These are phyloP conservation scores for Artemisia tridentata DNA, from an alignment of 129 eudicot species.

Conservation along the genomic window DNA sequence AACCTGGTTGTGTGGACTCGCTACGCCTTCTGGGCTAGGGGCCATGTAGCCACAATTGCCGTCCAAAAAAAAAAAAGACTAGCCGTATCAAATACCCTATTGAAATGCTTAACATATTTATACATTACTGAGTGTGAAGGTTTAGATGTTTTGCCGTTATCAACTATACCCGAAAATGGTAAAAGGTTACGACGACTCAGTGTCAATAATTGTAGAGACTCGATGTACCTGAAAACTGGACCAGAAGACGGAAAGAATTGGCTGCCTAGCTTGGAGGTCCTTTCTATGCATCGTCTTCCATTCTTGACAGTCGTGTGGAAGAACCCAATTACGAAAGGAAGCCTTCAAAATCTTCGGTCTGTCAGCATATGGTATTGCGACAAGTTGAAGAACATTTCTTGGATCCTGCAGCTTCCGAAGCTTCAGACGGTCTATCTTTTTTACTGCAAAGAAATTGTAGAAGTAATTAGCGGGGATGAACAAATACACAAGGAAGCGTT, in stretches of 20 bases:
- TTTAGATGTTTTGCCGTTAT: conserved; percentile 16
- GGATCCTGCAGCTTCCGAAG: conserved; percentile 45
- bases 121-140: conserved; percentile 44
- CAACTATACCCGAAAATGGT: conserved; percentile 34
- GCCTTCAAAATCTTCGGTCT: conserved; percentile 36
- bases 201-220: conserved; percentile 36
- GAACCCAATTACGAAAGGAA: conserved; percentile 27
- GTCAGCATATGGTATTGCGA: conserved; percentile 39
- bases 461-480: conserved; percentile 32
- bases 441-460: conserved; percentile 38
- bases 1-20: no score
- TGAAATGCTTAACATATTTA: conserved; percentile 30
- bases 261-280: conserved; percentile 44
- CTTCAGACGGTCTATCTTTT: conserved; percentile 42
- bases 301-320: conserved; percentile 38
- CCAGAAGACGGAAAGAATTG: conserved; percentile 22
- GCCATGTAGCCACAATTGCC: no score
- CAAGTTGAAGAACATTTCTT: conserved; percentile 38
- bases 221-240: conserved; percentile 27
- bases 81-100: neutral
- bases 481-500: conserved; percentile 22
- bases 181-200: conserved; percentile 35
- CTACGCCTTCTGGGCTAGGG: no score
- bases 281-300: conserved; percentile 39
- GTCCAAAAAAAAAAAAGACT: no score